phyloP scores from a whole-genome alignment of 2,329 filamentous ascomycete species.

The Sclerotinia borealis region DNA sequence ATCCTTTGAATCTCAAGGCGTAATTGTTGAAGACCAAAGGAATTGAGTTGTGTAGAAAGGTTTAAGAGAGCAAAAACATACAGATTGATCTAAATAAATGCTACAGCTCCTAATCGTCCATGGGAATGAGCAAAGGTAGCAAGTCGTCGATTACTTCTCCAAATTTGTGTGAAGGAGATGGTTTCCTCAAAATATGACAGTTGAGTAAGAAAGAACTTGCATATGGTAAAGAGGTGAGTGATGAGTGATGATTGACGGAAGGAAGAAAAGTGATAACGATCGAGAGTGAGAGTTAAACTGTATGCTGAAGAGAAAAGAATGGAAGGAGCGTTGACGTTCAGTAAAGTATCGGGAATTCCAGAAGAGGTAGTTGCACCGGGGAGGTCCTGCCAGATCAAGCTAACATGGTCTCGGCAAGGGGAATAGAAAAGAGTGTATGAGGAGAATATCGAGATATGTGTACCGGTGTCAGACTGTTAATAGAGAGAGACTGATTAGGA shows the following conservation, averaged over 20 bases:
- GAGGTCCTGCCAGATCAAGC: not conserved
- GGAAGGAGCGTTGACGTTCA: not conserved
- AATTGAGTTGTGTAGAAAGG: not conserved
- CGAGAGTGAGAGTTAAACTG: not conserved
- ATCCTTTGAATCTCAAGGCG: not conserved
- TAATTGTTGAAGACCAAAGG: not conserved
- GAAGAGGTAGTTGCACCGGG: not conserved
- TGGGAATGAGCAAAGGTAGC: conserved; percentile 28
- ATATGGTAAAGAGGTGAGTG: not conserved
- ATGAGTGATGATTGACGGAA: conserved; percentile 11
- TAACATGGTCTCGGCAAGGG: not conserved
- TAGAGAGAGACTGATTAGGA: not conserved
- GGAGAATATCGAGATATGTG: not conserved
- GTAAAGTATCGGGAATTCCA: not conserved
- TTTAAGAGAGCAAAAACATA: not conserved
- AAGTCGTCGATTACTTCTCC: conserved; percentile 20
- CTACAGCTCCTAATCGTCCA: not conserved
- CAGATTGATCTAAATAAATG: conserved; percentile 4
- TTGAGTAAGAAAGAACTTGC: conserved; percentile 9
- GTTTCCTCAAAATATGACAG: conserved; percentile 8
- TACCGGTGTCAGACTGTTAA: not conserved
- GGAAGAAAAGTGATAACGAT: conserved; percentile 6
- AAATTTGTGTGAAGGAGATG: conserved; percentile 11
- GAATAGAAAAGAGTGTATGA: not conserved
- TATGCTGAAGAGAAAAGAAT: not conserved